Conservation (phyloP, 306 rosid genomes). For the Rubus parviflorus region DNA sequence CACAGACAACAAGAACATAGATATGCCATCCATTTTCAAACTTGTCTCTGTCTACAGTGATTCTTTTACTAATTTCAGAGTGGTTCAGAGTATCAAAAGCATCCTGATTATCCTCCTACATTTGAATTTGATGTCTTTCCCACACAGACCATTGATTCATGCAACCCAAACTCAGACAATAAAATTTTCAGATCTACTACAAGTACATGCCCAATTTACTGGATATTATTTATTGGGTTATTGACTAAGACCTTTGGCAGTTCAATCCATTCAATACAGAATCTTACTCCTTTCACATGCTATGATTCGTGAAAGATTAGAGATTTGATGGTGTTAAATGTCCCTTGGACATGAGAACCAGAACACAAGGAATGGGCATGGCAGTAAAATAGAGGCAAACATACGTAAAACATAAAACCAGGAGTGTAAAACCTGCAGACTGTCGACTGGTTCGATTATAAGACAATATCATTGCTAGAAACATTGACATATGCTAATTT, state of each 20-base stretch:
- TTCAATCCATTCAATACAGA: background rate
- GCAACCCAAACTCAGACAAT: background rate
- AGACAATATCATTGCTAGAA: too few species aligned
- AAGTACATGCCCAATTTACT: too few species aligned
- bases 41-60: slow-evolving; percentile 6
- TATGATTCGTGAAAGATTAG: background rate
- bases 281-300: background rate
- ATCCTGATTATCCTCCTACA: background rate
- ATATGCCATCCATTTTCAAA: background rate
- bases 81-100: slow-evolving; percentile 17
- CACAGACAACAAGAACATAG: slow-evolving; percentile 31
- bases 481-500: background rate
- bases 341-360: background rate
- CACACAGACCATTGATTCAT: background rate
- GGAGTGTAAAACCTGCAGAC: background rate
- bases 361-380: background rate
- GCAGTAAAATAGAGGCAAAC: background rate
- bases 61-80: slow-evolving; percentile 22
- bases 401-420: background rate
- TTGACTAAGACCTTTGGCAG: background rate
- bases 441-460: too few species aligned
- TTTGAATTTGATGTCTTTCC: background rate
- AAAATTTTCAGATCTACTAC: too few species aligned
- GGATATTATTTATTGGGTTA: background rate
- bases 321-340: background rate